Conservation (phyloP, 2,329 filamentous ascomycete species). For the Talaromyces pinophilus region DNA sequence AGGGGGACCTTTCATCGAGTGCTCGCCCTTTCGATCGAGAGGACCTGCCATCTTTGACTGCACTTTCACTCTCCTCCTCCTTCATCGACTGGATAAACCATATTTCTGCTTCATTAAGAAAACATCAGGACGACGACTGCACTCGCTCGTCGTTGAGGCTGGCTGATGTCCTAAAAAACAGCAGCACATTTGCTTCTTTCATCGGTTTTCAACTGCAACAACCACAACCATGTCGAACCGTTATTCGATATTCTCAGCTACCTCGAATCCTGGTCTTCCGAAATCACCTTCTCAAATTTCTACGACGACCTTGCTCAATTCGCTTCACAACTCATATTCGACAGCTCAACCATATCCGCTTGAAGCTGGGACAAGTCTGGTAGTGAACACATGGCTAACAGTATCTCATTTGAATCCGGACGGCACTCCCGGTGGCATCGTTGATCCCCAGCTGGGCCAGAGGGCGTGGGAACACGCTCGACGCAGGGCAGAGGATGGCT, state of each 20-base stretch:
- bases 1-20: neutral
- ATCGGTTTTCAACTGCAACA: neutral
- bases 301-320: conserved; percentile 88
- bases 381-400: conserved; percentile 94
- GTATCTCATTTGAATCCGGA: conserved; percentile 69
- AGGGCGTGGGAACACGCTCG: conserved; percentile 96
- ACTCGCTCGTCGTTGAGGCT: conserved; percentile 15
- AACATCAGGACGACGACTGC: conserved; percentile 15
- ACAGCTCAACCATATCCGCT: conserved; percentile 79
- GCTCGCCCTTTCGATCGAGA: neutral
- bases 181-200: conserved; percentile 1
- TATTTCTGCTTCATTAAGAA: neutral
- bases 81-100: neutral
- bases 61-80: neutral
- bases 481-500: conserved; percentile 90
- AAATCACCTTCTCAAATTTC: conserved; percentile 72
- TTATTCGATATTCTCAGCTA: conserved; percentile 63
- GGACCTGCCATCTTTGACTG: neutral
- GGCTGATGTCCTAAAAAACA: conserved; percentile 18
- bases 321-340: conserved; percentile 85
- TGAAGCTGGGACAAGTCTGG: conserved; percentile 85
- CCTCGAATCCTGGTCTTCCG: conserved; percentile 51
- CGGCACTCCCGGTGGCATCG: conserved; percentile 70
- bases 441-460: conserved; percentile 75
- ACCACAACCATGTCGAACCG: conserved; percentile 56